Evolutionary conservation across 768 basidiomycete genomes (phyloP), one percentile per base, ranked within the genome.

Genomic region (Gyrodon lividus): DNA sequence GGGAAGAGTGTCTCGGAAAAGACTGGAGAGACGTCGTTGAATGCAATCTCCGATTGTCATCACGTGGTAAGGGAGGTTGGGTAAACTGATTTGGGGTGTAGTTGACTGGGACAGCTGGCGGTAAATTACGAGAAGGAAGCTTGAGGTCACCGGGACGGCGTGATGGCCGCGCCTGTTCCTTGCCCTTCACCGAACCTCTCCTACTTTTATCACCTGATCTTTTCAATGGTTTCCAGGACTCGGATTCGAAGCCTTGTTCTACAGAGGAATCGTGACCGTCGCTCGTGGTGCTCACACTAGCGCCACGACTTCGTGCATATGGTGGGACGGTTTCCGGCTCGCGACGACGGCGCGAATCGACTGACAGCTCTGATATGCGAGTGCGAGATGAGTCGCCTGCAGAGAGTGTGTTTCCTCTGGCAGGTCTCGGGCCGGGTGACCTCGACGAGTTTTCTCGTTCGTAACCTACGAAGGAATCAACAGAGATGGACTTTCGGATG

Each of bases 401-500:
- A 17, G 72, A 56, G 40, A 69, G 68, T 23, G 72, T 65, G 51
- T 67, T 65, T 54, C 63, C 70, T 60, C 76, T 69, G 61, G 68
- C 71, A 16, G 73, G 68, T 3, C 74, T 71, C 37, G 73, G 66
- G 35, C 62, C 60, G 19, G 68, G 58, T 14, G 62, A 17, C 48
- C 64, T 52, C 8, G 68, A 57, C 24, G 67, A 52, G 43, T 65
- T 65, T 38, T 75, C 72, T 57, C 71, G 72, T 58, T 70, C 68
- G 61, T 73, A 73, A 31, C 71, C 72, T 43, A 80, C 77, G 66
- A 90, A 85, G 9, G 89, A 90, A 67, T 90, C 89, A 53, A 84
- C 87, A 19, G 89, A 90, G 53, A 86, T 69, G 24, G 87, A 86
- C 72, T 89, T 89, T 60, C 86, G 79, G 48, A 90, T 77, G 52